Percentiles rank a stretch among this genome's conserved stretches.
phyloP scores from a whole-genome alignment of 2,329 filamentous ascomycete genomes.

The Cordyceps cateniannulata region DNA sequence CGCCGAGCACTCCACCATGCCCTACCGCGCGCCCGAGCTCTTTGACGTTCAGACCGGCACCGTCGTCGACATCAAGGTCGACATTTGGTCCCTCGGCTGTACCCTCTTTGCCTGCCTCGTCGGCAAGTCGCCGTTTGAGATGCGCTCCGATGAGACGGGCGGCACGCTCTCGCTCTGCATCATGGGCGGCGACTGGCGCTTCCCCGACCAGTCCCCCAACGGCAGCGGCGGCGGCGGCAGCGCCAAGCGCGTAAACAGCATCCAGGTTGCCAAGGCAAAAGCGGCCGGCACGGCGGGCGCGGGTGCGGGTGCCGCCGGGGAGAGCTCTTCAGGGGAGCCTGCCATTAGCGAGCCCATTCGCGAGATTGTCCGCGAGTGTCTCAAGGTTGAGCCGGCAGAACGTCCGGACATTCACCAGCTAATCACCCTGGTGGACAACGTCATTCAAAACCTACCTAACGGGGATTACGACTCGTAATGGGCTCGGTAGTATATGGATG shows the following conservation, averaged over 20 bases:
- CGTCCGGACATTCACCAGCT: constrained; percentile 81
- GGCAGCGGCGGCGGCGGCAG: too few relatives aligned
- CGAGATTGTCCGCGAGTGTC: constrained; percentile 79
- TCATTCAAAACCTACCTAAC: constrained; percentile 61
- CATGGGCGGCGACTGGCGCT: constrained; percentile 89
- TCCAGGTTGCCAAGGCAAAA: constrained; percentile 20
- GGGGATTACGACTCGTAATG: constrained; percentile 22
- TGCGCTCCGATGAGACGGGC: constrained; percentile 90
- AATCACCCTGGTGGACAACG: constrained; percentile 69
- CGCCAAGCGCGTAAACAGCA: constrained; percentile 38
- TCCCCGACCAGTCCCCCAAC: constrained; percentile 75
- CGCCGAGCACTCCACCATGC: constrained; percentile 96
- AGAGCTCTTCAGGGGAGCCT: constrained; percentile 21
- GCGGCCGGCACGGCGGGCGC: constrained; percentile 23
- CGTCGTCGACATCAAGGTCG: constrained; percentile 89
- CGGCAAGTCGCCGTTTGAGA: constrained; percentile 94
- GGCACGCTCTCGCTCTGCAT: constrained; percentile 90
- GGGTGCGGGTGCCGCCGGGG: constrained; percentile 19
- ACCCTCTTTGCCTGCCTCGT: constrained; percentile 96
- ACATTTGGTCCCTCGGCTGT: constrained; percentile 96
- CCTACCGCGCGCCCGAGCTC: constrained; percentile 92
- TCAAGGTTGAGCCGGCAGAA: constrained; percentile 80
- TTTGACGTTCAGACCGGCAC: constrained; percentile 96
- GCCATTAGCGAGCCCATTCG: constrained; percentile 77
- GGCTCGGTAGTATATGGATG: background rate